Conservation (phyloP, 805 yeast species). For the Dipodascus geniculatus region DNA sequence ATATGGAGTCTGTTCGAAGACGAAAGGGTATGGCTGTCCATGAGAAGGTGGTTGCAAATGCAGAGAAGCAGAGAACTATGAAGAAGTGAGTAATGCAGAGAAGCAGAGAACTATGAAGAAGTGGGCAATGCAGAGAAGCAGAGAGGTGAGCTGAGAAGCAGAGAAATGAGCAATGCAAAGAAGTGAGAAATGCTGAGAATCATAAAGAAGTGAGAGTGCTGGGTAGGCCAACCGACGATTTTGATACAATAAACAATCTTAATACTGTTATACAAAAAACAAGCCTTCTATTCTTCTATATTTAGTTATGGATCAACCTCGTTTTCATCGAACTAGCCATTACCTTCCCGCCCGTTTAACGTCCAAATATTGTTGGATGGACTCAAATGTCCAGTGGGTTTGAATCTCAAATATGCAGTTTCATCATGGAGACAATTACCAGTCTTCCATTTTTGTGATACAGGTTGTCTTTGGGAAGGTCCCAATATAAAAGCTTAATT, state of each 20-base stretch:
- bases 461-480: neutral
- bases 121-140: no score
- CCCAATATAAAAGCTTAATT: neutral
- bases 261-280: no score
- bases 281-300: no score
- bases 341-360: no score
- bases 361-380: neutral
- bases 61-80: slow-evolving; percentile 88
- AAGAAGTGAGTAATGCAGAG: slow-evolving; percentile 12
- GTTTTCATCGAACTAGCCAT: no score
- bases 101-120: slow-evolving; percentile 48
- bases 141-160: no score
- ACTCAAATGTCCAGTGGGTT: neutral
- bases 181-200: no score
- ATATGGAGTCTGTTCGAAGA: slow-evolving; percentile 71
- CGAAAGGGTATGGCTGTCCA: slow-evolving; percentile 84
- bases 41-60: slow-evolving; percentile 80
- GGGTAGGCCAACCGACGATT: no score
- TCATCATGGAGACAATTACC: neutral
- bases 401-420: neutral
- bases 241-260: no score
- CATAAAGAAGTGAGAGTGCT: no score
- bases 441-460: neutral
- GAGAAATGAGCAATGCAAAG: no score
- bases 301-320: no score